These are phyloP conservation scores for Castanopsis chinensis DNA, from an alignment of 306 rosid genomes.

Conservation along the genomic window DNA sequence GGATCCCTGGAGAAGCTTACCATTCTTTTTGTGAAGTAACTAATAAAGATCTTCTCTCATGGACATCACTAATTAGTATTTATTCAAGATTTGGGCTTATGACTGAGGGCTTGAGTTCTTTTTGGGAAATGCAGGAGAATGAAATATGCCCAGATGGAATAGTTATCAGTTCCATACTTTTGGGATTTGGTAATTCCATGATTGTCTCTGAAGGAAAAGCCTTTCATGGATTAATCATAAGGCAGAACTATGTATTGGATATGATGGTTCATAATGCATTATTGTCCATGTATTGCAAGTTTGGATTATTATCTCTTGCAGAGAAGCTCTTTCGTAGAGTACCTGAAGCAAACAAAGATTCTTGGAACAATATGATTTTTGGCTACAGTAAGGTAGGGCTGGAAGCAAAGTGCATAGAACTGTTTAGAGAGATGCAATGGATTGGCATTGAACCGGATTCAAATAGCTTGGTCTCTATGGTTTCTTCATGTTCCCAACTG, in stretches of 20 bases:
- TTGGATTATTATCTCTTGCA: slow-evolving; percentile 52
- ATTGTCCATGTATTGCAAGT: slow-evolving; percentile 68
- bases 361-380: slow-evolving; percentile 55
- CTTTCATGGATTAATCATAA: slow-evolving; percentile 56
- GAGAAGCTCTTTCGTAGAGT: slow-evolving; percentile 46
- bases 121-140: slow-evolving; percentile 49
- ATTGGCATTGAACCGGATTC: slow-evolving; percentile 44
- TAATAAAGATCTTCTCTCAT: slow-evolving; percentile 58
- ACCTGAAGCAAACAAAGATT: slow-evolving; percentile 33
- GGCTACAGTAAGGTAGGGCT: slow-evolving; percentile 50
- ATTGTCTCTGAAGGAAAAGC: slow-evolving; percentile 50
- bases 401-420: slow-evolving; percentile 38
- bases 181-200: slow-evolving; percentile 54
- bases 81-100: slow-evolving; percentile 61
- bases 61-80: slow-evolving; percentile 64
- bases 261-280: slow-evolving; percentile 45
- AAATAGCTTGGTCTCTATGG: slow-evolving; percentile 44
- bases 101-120: slow-evolving; percentile 48
- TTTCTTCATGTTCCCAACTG: slow-evolving; percentile 54
- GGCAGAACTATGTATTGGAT: slow-evolving; percentile 35
- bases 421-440: slow-evolving; percentile 56
- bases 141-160: slow-evolving; percentile 56
- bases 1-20: slow-evolving; percentile 52
- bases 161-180: slow-evolving; percentile 56
- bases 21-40: slow-evolving; percentile 44